Base-by-base conservation (phyloP, 495 filamentous ascomycete species). In the Penicillium samsonianum region DNA sequence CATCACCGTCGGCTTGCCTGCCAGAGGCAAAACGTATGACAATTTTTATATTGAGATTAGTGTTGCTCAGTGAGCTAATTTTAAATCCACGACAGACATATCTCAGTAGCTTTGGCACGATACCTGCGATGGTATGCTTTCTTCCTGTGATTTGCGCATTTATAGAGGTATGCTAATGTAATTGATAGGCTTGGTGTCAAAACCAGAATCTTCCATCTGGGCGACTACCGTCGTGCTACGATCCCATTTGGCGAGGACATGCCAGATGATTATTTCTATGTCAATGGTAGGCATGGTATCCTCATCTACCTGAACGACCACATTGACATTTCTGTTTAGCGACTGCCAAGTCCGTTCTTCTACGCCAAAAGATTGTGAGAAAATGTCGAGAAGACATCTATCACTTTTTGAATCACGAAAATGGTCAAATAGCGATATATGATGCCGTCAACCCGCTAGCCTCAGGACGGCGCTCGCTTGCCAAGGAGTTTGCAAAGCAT, bases 351-450 rank as follows among this genome's bases (percentile, higher is more conserved):
- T 91, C 95, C 12, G 87, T 96, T 14, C 83, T 96, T 60, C 80
- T 98, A 17, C 86, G 95, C 44, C 91, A 97, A 71, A 96, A 96
- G 77, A 98, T 99, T 48, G 82, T 98, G 8, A 96, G 96, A 76
- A 94, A 94, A 71, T 99, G 95, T 64, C 85, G 93, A 48, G 92
- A 98, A 70, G 95, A 99, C 65, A 95, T 99, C 33, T 96, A 96
- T 57, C 87, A 88, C 54, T 99, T 96, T 76, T 78, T 99, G 37
- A 92, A 96, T 60, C 86, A 96, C 61, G 95, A 98, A 65, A 98
- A 97, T 65, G 95, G 95, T 12, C 95, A 99, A 65, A 91, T 99
- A 50, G 95, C 95, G 40, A 98, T 99, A 50, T 99, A 98, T 65
- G 95, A 99, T 77, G 94, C 95, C 25, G 95, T 99, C n/a, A 98